Evolutionary conservation across 805 yeast species (phyloP).

Genomic region (Starmerella bacillaris): DNA sequence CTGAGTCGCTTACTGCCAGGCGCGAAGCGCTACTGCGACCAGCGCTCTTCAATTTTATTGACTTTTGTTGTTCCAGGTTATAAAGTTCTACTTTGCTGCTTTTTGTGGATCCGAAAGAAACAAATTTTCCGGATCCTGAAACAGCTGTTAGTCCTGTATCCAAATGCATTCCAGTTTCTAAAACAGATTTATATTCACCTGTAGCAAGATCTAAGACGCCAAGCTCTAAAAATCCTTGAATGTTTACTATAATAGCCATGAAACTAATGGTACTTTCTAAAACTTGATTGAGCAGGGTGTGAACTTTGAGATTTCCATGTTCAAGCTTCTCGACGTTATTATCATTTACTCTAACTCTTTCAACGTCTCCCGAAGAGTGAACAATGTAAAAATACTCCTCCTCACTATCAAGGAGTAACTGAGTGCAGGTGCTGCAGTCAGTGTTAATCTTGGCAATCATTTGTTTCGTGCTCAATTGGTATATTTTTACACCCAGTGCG

Average conservation of each 20-base stretch:
- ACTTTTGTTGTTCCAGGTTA: constrained; percentile 1
- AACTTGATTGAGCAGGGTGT: constrained; percentile 5
- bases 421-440: constrained; percentile 21
- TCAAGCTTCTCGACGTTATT: constrained; percentile 3
- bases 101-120: constrained; percentile 16
- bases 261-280: not conserved
- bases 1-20: constrained; percentile 50
- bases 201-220: constrained; percentile 4
- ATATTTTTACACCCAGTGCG: constrained; percentile 25
- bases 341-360: constrained; percentile 10
- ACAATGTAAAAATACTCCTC: constrained; percentile 20
- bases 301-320: constrained; percentile 6
- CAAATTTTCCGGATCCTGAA: constrained; percentile 16
- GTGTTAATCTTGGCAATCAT: constrained; percentile 22
- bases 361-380: constrained; percentile 10
- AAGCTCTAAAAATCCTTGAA: constrained; percentile 6
- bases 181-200: constrained; percentile 3
- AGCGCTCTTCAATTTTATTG: not conserved
- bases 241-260: constrained; percentile 5
- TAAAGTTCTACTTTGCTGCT: constrained; percentile 8
- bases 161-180: constrained; percentile 2
- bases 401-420: constrained; percentile 18
- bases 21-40: constrained; percentile 5
- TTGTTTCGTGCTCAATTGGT: constrained; percentile 22
- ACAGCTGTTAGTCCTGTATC: constrained; percentile 18